phyloP scores from a whole-genome alignment of 495 filamentous ascomycete genomes.

The Penicillium pancosmium region DNA sequence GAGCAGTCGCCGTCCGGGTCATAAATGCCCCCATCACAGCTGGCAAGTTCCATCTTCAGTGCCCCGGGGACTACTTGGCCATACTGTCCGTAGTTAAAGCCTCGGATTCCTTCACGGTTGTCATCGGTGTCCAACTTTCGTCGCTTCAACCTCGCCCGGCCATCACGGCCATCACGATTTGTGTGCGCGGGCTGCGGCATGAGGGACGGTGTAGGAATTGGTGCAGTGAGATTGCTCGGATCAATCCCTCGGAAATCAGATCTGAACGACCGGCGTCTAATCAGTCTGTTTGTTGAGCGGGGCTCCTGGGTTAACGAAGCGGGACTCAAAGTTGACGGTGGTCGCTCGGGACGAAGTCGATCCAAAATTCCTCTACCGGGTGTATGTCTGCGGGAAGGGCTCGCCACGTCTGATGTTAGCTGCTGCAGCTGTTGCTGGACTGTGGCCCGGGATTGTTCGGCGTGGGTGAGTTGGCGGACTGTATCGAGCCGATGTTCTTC shows the following conservation, averaged over 20 bases:
- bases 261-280: neutral
- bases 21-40: conserved; percentile 86
- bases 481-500: neutral
- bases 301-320: conserved; percentile 8
- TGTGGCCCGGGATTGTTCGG: conserved; percentile 12
- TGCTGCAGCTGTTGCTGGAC: conserved; percentile 24
- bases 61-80: conserved; percentile 81
- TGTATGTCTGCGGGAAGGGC: neutral
- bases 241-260: conserved; percentile 5
- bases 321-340: conserved; percentile 3
- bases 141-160: conserved; percentile 63
- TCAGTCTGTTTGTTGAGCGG: neutral
- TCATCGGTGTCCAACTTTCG: conserved; percentile 73
- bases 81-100: conserved; percentile 76
- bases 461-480: neutral
- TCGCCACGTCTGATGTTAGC: conserved; percentile 14
- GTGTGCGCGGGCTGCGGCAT: conserved; percentile 36
- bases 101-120: conserved; percentile 50
- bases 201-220: conserved; percentile 45
- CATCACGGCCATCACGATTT: conserved; percentile 18
- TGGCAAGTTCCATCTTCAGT: conserved; percentile 81
- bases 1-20: conserved; percentile 59
- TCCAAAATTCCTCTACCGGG: neutral
- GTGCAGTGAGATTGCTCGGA: conserved; percentile 23
- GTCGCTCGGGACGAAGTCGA: neutral